Base-by-base conservation (phyloP, 495 filamentous ascomycete species). In the Penicillium coprophilum region DNA sequence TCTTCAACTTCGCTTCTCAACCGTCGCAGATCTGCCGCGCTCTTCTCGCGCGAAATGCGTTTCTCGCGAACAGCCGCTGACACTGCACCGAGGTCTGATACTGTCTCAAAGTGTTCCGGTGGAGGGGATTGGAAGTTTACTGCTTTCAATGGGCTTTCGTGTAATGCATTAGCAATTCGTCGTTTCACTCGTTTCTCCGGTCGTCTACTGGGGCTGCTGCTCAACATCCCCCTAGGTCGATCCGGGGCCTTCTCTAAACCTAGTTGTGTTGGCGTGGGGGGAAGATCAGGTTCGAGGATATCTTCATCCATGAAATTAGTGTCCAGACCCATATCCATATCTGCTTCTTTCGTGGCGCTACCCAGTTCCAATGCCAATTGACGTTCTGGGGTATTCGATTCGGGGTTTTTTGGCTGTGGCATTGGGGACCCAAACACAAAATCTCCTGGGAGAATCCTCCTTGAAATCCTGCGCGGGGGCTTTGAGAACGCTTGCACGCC, bases 221-320 rank as follows among this genome's bases (percentile, higher is more conserved):
- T 79, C 34, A 76, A 41, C 10, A 73, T 56, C 11, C 69, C 71
- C 57, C 57, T 70, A 1, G 66, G 63, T 38, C 72, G 72, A 43
- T 71, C 70, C 1, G 69, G 71, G 6, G 70, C 73, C 39, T 65
- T 69, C 55, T 78, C 81, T 51, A 86, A 70, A 4, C 83, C 83
- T 38, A 78, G 61, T 53, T 86, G 80, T 30, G 82, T 84, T 19
- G 87, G 87, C 4, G 87, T 90, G 10, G 86, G 86, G 9, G 87
- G 88, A 21, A 91, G 74, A 34, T 88, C 85, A 9, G 86, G 87
- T 59, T 91, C 87, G 17, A 76, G 73, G 23, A 73, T 53, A 12
- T 71, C 76, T 0, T 74, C 75, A 5, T 65, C 67, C 41, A 73
- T 65, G 8, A 76, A 70, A 21, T 69, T 70, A 44, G 46, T 48